Base-by-base conservation (phyloP, 2,329 filamentous ascomycete species). In the Hyphodiscus sp. region DNA sequence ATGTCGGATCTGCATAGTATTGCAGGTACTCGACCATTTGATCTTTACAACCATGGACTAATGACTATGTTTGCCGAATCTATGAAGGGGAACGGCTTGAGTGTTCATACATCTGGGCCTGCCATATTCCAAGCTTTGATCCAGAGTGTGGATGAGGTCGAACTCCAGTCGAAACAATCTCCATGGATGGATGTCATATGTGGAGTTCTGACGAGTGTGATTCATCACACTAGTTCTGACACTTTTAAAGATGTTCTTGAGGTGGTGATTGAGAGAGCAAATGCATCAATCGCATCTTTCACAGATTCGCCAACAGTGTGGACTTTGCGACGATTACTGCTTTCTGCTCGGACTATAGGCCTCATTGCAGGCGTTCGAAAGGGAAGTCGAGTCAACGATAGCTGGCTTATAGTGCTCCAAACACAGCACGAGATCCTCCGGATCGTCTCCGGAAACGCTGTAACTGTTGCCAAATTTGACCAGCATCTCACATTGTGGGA, bases 11-110 rank as follows among this genome's bases (percentile, higher is more conserved):
- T 95, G 49, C 61, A 77, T 48, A 74, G 72, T 38, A 70, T 75
- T 50, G 71, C 70, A 30, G 77, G 76, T n/a, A 75, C 77, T 13
- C 77, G 77, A 42, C 79, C 85, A 56, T 81, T 81, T 56, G 74
- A 76, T 13, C 76, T 90, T 15, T 96, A 96, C 68, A 86, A 87
- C 58, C 85, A 95, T 67, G 94, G 92, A 52, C 71, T 96, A 45
- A 96, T 96, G 89, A 88, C 83, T 18, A 85, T 97, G 76, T 89
- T 96, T 65, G 85, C 90, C 3, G 92, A 97, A 69, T 85, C 91
- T 9, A 78, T 82, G 62, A 86, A 86, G 69, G 79, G 82, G 16
- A 77, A 82, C 15, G 81, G 82, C 2, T 64, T 76, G 47, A 76
- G 74, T 1, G 70, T 86, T 46, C 82, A 86, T 63, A 85, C 83